Evolutionary conservation across 139 green algal genomes (phyloP).

Genomic region (Chlorella vulgaris): DNA sequence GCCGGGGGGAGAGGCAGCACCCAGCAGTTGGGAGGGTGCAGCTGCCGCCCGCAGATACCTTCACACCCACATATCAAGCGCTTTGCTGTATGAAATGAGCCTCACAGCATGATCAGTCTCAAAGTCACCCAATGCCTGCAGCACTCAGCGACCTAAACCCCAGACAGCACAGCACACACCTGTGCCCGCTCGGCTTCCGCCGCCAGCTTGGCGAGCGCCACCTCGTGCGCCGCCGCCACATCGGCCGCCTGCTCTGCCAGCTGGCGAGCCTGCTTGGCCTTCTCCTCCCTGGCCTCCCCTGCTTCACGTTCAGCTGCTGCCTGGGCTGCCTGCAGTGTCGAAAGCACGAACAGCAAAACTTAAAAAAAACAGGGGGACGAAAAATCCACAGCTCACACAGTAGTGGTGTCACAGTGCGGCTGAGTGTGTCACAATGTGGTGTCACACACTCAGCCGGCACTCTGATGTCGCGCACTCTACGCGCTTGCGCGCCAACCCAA

Average conservation of each 20-base stretch:
- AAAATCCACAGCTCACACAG: no score
- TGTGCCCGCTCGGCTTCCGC: slow-evolving; percentile 32
- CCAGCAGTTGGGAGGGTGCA: no score
- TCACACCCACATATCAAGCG: no score
- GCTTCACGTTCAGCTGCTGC: slow-evolving; percentile 35
- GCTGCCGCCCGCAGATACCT: background rate
- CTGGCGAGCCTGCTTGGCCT: slow-evolving; percentile 40
- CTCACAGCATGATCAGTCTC: background rate
- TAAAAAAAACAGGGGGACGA: no score
- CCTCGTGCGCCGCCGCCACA: slow-evolving; percentile 29
- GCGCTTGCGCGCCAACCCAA: background rate
- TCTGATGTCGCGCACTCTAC: background rate
- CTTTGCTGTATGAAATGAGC: no score
- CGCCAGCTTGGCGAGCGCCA: slow-evolving; percentile 8
- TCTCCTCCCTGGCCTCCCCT: slow-evolving; percentile 27
- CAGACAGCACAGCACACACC: background rate
- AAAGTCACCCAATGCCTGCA: no score
- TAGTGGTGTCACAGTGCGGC: no score
- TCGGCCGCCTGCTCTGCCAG: slow-evolving; percentile 34
- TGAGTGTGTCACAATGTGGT: no score
- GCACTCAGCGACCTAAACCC: background rate
- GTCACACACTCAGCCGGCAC: no score
- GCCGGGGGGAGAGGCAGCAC: no score
- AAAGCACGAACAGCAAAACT: background rate
- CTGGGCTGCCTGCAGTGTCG: slow-evolving; percentile 8